These are phyloP conservation scores for Truncatella angustata DNA, from an alignment of 2,329 filamentous ascomycete species.

Conservation along the genomic window DNA sequence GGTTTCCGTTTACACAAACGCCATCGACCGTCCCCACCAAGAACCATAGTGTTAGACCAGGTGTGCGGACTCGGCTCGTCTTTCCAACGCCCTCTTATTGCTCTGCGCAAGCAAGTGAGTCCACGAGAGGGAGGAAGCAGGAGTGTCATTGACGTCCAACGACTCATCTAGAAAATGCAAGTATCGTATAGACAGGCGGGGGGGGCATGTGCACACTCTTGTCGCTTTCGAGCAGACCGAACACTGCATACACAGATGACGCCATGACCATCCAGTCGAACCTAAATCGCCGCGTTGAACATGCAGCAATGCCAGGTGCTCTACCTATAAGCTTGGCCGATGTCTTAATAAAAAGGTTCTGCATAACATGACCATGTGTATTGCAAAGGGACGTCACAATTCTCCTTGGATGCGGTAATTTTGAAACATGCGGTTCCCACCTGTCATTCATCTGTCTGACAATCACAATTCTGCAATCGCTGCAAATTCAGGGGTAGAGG, in stretches of 20 bases:
- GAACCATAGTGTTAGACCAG: too few species aligned
- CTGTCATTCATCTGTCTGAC: neutral
- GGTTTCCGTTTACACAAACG: neutral
- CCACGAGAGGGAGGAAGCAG: too few species aligned
- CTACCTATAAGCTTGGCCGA: neutral
- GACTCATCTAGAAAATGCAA: too few species aligned
- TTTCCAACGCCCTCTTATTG: too few species aligned
- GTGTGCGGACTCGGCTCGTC: too few species aligned
- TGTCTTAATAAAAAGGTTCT: neutral
- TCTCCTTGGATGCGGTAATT: neutral
- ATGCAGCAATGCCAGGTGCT: neutral
- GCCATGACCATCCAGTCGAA: neutral
- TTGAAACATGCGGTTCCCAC: neutral
- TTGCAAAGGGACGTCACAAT: neutral
- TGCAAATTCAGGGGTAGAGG: neutral
- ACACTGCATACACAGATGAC: too few species aligned
- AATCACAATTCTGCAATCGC: slow-evolving; percentile 3
- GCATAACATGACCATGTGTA: neutral
- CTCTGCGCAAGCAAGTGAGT: too few species aligned
- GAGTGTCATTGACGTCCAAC: too few species aligned
- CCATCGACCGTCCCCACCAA: too few species aligned
- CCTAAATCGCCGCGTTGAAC: neutral
- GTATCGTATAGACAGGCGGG: too few species aligned
- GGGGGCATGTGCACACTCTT: too few species aligned
- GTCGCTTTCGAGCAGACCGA: too few species aligned